Evolutionary conservation across 805 yeast genomes (phyloP).

Genomic region (Candida hungchunana): DNA sequence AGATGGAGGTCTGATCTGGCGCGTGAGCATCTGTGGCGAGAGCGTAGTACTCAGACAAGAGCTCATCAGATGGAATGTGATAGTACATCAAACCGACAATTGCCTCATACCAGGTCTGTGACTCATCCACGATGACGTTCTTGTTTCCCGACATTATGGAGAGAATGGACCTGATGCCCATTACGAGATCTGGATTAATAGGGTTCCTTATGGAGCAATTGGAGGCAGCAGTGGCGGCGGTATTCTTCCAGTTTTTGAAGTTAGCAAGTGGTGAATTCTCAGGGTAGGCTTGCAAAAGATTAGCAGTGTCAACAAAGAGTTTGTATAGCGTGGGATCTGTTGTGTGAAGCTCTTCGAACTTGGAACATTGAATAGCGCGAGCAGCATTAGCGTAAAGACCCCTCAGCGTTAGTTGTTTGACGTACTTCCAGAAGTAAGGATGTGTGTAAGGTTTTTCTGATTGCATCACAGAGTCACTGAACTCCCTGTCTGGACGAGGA

Average conservation of each 20-base stretch:
- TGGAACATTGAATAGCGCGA: slow-evolving; percentile 40
- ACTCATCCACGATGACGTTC: slow-evolving; percentile 43
- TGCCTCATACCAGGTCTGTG: slow-evolving; percentile 68
- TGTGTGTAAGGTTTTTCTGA: slow-evolving; percentile 44
- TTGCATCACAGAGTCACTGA: slow-evolving; percentile 41
- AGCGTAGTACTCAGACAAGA: slow-evolving; percentile 38
- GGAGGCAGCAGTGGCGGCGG: slow-evolving; percentile 23
- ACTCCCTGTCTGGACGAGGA: slow-evolving; percentile 55
- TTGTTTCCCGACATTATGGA: slow-evolving; percentile 35
- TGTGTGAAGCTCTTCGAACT: slow-evolving; percentile 36
- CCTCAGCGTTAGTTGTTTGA: slow-evolving; percentile 53
- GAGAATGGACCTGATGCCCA: slow-evolving; percentile 29
- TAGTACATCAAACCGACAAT: slow-evolving; percentile 51
- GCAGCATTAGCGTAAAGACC: slow-evolving; percentile 59
- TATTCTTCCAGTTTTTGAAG: slow-evolving; percentile 36
- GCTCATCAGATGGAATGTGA: slow-evolving; percentile 50
- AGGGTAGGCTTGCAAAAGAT: slow-evolving; percentile 35
- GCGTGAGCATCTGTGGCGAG: slow-evolving; percentile 32
- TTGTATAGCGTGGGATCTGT: slow-evolving; percentile 24
- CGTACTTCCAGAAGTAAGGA: slow-evolving; percentile 57
- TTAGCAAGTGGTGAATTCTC: slow-evolving; percentile 24
- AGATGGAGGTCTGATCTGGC: slow-evolving; percentile 36
- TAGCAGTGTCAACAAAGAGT: slow-evolving; percentile 30
- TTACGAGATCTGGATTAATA: slow-evolving; percentile 18
- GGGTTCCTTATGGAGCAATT: slow-evolving; percentile 24